These are phyloP conservation scores for Amniculicola lignicola DNA, from an alignment of 495 filamentous ascomycete species.

Conservation along the genomic window DNA sequence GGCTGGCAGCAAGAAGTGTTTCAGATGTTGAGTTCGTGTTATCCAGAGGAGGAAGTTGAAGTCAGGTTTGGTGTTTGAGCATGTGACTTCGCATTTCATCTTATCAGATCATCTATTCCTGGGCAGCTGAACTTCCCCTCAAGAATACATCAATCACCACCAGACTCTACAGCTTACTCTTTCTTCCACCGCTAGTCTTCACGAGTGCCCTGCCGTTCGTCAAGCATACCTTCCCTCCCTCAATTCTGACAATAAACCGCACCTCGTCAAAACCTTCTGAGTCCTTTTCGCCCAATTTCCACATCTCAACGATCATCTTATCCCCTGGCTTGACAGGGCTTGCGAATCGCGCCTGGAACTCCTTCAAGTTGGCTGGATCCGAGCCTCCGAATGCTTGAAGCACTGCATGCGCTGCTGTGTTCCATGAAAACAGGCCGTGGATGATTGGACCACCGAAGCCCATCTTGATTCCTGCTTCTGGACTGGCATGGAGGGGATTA, in stretches of 20 bases:
- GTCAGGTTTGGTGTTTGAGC: no score
- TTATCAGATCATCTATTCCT: no score
- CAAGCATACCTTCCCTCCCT: slow-evolving; percentile 71
- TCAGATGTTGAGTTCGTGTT: no score
- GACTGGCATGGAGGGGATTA: slow-evolving; percentile 83
- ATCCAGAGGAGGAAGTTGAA: no score
- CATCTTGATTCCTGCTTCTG: slow-evolving; percentile 81
- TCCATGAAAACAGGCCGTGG: slow-evolving; percentile 84
- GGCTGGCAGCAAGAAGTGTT: no score
- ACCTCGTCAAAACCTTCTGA: slow-evolving; percentile 74
- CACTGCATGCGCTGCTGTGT: slow-evolving; percentile 72
- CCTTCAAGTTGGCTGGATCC: slow-evolving; percentile 72
- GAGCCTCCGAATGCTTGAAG: slow-evolving; percentile 69
- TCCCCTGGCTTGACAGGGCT: slow-evolving; percentile 76
- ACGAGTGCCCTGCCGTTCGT: slow-evolving; percentile 81
- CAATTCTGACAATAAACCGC: slow-evolving; percentile 68
- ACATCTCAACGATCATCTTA: slow-evolving; percentile 62
- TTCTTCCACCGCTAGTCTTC: slow-evolving; percentile 54
- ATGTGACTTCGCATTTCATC: no score
- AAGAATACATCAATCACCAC: no score
- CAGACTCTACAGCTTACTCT: slow-evolving; percentile 66
- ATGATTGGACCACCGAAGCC: slow-evolving; percentile 87
- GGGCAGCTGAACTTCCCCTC: no score
- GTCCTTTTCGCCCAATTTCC: slow-evolving; percentile 61
- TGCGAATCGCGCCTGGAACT: slow-evolving; percentile 86